Evolutionary conservation across 202 grass and related monocot genomes (phyloP).

Genomic region (Carex sylvatica): DNA sequence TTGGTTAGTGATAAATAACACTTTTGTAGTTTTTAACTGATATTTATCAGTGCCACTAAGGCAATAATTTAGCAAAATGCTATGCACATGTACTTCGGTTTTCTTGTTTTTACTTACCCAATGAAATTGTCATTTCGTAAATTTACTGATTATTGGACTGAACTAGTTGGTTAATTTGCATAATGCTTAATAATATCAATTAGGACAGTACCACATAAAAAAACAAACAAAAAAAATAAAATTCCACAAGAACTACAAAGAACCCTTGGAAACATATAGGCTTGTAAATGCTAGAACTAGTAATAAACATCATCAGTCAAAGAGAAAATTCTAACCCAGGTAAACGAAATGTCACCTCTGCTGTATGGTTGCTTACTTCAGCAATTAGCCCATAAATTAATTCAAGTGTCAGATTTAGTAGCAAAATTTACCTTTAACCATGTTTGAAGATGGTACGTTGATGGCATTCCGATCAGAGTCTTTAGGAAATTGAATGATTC

Average conservation of each 20-base stretch:
- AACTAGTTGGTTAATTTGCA: neutral
- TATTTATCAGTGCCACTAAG: neutral
- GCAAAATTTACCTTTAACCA: neutral
- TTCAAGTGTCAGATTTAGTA: neutral
- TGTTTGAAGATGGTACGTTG: conserved; percentile 31
- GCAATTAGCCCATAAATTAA: neutral
- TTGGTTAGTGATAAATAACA: neutral
- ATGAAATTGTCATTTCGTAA: neutral
- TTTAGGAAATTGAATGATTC: conserved; percentile 21
- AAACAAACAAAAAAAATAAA: neutral
- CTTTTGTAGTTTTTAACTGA: neutral
- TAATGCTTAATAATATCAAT: neutral
- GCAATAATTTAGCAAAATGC: neutral
- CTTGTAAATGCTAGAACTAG: neutral
- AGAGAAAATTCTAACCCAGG: neutral
- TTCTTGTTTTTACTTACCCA: neutral
- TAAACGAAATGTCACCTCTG: neutral
- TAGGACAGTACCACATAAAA: neutral
- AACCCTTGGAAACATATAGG: neutral
- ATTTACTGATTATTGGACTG: neutral
- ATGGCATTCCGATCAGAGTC: conserved; percentile 28
- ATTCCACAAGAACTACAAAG: neutral
- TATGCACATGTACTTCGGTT: neutral
- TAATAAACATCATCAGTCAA: neutral
- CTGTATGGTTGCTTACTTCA: neutral